A percentile compares a stretch with the other conserved stretches of the same genome.
These are phyloP conservation scores for Chalciporus piperatus DNA, from an alignment of 768 basidiomycete species.

Conservation along the genomic window DNA sequence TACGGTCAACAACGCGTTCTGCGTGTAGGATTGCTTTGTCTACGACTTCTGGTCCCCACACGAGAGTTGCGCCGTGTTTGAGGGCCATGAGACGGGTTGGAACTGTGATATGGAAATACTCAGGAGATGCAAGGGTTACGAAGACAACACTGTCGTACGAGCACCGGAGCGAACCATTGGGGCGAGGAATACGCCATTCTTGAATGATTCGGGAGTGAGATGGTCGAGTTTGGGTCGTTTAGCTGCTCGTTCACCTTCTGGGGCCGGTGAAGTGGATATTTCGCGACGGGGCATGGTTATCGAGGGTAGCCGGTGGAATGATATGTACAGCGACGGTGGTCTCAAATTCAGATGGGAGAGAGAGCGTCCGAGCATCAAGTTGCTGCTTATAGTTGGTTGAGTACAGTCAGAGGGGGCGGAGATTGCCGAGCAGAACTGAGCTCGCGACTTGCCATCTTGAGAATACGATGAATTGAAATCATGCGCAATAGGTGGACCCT, in stretches of 20 bases:
- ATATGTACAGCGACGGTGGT: background rate
- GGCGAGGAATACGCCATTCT: slow-evolving; percentile 89
- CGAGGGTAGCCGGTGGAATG: background rate
- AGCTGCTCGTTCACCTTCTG: slow-evolving; percentile 27
- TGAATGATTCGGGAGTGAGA: slow-evolving; percentile 73
- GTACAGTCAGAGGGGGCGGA: background rate
- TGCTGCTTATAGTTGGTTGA: background rate
- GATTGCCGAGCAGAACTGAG: background rate
- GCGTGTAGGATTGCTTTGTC: slow-evolving; percentile 93
- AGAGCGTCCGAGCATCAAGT: slow-evolving; percentile 3
- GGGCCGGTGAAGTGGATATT: slow-evolving; percentile 45
- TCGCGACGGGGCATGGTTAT: slow-evolving; percentile 52
- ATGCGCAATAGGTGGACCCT: too few species aligned
- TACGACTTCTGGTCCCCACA: slow-evolving; percentile 96
- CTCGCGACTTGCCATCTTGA: too few species aligned
- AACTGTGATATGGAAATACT: slow-evolving; percentile 44
- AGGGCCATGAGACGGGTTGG: slow-evolving; percentile 83
- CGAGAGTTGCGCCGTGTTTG: slow-evolving; percentile 89
- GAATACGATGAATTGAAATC: too few species aligned
- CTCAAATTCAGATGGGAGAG: background rate
- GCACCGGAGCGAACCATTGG: slow-evolving; percentile 98
- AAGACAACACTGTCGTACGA: slow-evolving; percentile 47
- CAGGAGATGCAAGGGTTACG: background rate
- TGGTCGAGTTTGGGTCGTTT: slow-evolving; percentile 60
- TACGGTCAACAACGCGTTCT: slow-evolving; percentile 83